Evolutionary conservation across 2,329 filamentous ascomycete species (phyloP).

Genomic region (Clonostachys chloroleuca): DNA sequence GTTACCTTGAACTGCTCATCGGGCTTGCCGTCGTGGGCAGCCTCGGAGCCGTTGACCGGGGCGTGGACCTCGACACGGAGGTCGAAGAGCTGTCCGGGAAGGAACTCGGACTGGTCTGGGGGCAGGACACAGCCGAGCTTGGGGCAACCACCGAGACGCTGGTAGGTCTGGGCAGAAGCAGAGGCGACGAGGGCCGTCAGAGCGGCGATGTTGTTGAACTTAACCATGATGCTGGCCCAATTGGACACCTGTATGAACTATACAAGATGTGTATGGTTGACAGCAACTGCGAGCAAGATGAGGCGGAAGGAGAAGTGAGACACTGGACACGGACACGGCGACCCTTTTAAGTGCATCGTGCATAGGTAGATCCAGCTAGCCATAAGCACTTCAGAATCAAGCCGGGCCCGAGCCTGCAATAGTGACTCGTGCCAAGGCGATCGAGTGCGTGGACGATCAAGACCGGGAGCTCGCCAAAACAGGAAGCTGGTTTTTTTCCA

Average conservation of each 20-base stretch:
- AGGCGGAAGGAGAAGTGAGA: too few species aligned
- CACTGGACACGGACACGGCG: background rate
- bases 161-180: slow-evolving; percentile 53
- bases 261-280: too few species aligned
- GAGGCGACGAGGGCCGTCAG: slow-evolving; percentile 26
- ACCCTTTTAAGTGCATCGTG: too few species aligned
- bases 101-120: slow-evolving; percentile 69
- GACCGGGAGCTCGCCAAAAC: too few species aligned
- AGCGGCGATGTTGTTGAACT: slow-evolving; percentile 24
- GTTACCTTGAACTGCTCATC: slow-evolving; percentile 74
- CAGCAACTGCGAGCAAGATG: too few species aligned
- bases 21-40: slow-evolving; percentile 62
- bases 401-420: background rate
- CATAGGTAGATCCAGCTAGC: too few species aligned
- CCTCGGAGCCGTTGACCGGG: slow-evolving; percentile 76
- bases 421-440: too few species aligned
- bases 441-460: too few species aligned
- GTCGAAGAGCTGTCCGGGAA: slow-evolving; percentile 80
- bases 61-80: slow-evolving; percentile 80
- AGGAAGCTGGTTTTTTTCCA: too few species aligned
- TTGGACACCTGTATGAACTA: too few species aligned
- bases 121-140: slow-evolving; percentile 56
- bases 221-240: slow-evolving; percentile 22
- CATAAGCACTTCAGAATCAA: background rate
- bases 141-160: slow-evolving; percentile 55